phyloP scores from a whole-genome alignment of 352 stramenopile species.

The Globisporangium camurandrum region DNA sequence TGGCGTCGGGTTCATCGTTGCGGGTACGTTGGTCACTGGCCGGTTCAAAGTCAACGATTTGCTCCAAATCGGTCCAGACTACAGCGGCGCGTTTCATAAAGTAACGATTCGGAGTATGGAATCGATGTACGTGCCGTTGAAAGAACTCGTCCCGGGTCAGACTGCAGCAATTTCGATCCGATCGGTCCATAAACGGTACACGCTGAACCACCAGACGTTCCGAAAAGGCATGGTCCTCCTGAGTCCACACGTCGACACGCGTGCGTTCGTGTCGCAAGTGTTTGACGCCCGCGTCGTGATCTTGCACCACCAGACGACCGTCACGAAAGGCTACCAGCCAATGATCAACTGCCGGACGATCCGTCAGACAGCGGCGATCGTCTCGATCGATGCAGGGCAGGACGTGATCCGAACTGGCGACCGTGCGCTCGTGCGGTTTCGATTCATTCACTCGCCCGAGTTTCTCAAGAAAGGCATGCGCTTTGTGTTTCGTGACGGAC shows the following conservation, averaged over 20 bases:
- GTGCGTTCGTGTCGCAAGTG: constrained; percentile 66
- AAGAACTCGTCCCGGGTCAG: constrained; percentile 81
- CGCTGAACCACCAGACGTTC: constrained; percentile 77
- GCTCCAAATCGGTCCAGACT: constrained; percentile 88
- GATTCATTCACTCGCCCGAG: constrained; percentile 90
- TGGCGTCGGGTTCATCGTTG: constrained; percentile 92
- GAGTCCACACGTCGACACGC: constrained; percentile 67
- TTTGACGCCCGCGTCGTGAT: constrained; percentile 93
- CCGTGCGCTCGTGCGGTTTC: constrained; percentile 83
- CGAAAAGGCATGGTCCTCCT: constrained; percentile 91
- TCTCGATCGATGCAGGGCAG: constrained; percentile 76
- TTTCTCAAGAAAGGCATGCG: constrained; percentile 95
- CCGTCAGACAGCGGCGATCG: constrained; percentile 85
- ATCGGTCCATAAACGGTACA: constrained; percentile 86
- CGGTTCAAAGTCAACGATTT: constrained; percentile 82
- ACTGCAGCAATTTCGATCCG: constrained; percentile 81
- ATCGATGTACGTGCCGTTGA: constrained; percentile 86
- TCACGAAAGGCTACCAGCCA: constrained; percentile 90
- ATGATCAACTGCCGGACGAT: constrained; percentile 93
- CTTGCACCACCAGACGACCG: constrained; percentile 94
- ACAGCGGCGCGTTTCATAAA: constrained; percentile 83
- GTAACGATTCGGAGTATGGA: constrained; percentile 84
- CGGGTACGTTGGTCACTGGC: constrained; percentile 90
- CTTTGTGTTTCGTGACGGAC: constrained; percentile 97
- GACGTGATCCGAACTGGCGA: constrained; percentile 89